Percentiles rank a stretch among this genome's conserved stretches.
Conservation (phyloP, 192 early-diverging fungal genomes). For the Coemansia sp. region DNA sequence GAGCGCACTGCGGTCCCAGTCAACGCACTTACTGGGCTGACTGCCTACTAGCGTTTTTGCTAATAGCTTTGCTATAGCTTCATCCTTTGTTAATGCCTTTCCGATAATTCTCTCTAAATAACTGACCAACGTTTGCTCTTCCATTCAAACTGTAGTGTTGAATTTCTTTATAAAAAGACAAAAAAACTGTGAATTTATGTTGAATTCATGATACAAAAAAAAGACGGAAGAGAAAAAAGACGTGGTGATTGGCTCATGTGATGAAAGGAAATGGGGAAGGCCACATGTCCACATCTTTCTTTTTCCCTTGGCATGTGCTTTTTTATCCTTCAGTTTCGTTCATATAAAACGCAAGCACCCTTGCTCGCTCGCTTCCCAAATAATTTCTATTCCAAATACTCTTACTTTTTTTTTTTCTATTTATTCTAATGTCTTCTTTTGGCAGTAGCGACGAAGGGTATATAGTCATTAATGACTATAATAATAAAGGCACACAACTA, state of each 20-base stretch:
- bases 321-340: neutral
- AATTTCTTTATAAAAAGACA: neutral
- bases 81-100: neutral
- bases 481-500: neutral
- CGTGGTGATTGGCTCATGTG: neutral
- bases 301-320: neutral
- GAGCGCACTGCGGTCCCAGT: constrained; percentile 18
- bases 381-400: neutral
- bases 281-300: neutral
- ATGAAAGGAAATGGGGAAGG: neutral
- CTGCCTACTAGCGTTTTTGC: neutral
- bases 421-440: neutral
- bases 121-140: neutral
- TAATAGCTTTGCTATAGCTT: neutral
- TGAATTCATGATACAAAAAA: neutral
- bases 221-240: neutral
- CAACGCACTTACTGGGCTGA: neutral
- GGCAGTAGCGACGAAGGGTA: neutral
- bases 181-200: neutral
- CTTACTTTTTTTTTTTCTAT: neutral
- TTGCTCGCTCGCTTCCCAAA: neutral
- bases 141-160: neutral
- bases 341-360: neutral
- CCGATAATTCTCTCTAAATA: neutral
- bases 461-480: neutral